These are phyloP conservation scores for Orbilia blumenaviensis DNA, from an alignment of 2,329 filamentous ascomycete species.

Conservation along the genomic window DNA sequence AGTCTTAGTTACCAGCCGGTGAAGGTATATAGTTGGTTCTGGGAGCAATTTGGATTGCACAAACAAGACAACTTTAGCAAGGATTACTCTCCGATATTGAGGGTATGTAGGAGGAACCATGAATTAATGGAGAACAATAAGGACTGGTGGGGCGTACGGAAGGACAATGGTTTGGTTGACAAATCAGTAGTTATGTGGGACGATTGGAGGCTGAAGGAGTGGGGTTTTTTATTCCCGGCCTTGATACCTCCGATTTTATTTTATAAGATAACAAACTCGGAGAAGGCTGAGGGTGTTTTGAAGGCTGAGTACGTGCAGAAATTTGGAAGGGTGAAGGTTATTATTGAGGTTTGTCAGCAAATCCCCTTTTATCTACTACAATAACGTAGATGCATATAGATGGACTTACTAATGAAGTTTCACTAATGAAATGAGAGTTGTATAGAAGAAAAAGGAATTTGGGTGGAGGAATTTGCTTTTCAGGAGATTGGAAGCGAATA, in stretches of 20 bases:
- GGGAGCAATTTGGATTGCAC: not conserved
- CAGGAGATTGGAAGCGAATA: not conserved
- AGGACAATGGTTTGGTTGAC: not conserved
- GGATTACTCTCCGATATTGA: not conserved
- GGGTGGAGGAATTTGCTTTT: not conserved
- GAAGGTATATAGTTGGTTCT: not conserved
- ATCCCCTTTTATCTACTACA: too few species aligned
- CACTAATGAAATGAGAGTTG: not conserved
- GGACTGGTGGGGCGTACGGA: not conserved
- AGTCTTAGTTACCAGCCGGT: not conserved
- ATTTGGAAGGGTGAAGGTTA: not conserved
- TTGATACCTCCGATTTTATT: not conserved
- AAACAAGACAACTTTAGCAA: not conserved
- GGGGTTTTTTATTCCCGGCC: constrained; percentile 11
- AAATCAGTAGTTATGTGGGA: constrained; percentile 8
- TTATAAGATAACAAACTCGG: too few species aligned
- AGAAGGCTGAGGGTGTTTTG: not conserved
- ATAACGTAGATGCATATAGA: not conserved
- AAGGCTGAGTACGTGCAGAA: not conserved
- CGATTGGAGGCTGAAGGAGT: constrained; percentile 27
- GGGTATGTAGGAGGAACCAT: not conserved
- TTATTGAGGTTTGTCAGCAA: not conserved
- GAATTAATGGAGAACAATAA: not conserved
- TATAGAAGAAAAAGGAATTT: not conserved
- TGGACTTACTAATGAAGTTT: not conserved